Evolutionary conservation across 345 rosid genomes (phyloP), one percentile per base, ranked within the genome.

Genomic region (Fremontodendron californicum): DNA sequence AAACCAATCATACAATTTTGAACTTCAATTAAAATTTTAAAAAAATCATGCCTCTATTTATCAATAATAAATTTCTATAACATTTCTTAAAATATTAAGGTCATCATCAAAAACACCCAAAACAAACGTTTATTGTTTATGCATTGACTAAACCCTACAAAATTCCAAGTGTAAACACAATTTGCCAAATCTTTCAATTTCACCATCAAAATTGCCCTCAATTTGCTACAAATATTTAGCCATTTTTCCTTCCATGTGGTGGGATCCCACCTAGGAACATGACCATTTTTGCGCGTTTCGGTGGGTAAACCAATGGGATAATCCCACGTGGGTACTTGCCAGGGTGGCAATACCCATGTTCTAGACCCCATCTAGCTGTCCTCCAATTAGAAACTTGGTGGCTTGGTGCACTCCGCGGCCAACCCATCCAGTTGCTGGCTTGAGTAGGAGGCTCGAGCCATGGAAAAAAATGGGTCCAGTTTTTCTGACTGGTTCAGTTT

Each of bases 321-420:
- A 0, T 19, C 15, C 52, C 54, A 42, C 39, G 77, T 57, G 51
- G 66, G 21, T 2, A 42, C 3, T 1, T 29, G 58, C 78, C 58
- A 62, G 70, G 25, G 0, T 42, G 70, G 70, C 42, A n/a, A 29
- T 31, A 2, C 1, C 33, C 45, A 60, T 43, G 55, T 74, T 43
- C 57, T 74, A 45, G 77, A 74, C 57, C 77, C 42, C 18, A 1
- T 61, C 58, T 62, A 75, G 78, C 61, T 75, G 78, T 62, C 13
- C 6, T 46, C 61, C 60, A 33, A 46, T 45, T 57, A 1, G 11
- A 43, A 19, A 42, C 21, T 71, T 33, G 75, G 18, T 19, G 33
- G 40, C 21, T 74, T 60, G 23, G 54, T 4, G 2, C 31, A 23
- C 31, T 54, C 31, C 19, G 1, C 1, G 18, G 43, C 49, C 51